Conservation (phyloP, 1,284 basidiomycete genomes). For the Malassezia obtusa region DNA sequence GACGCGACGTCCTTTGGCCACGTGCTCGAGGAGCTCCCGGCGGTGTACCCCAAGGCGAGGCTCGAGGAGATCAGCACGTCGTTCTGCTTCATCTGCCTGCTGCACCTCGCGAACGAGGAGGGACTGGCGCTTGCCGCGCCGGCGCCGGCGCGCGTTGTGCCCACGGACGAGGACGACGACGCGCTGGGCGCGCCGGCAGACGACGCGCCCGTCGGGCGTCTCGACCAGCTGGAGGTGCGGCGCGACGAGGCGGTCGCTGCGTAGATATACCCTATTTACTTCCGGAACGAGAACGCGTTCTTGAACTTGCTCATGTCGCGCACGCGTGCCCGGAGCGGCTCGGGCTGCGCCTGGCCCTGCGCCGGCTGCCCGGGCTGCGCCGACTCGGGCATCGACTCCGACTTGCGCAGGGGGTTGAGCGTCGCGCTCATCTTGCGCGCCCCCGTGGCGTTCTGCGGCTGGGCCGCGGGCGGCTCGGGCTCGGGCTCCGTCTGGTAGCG, state of each 20-base stretch:
- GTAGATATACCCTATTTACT: conserved; percentile 17
- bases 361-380: not conserved
- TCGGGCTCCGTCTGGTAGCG: conserved; percentile 5
- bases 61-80: conserved; percentile 97
- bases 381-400: not conserved
- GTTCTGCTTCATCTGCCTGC: conserved; percentile 96
- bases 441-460: not conserved
- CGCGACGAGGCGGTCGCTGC: not conserved
- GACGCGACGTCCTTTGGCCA: conserved; percentile 56
- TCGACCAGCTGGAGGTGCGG: conserved; percentile 4
- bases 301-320: not conserved
- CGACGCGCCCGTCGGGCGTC: not conserved
- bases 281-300: conserved; percentile 30
- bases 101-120: conserved; percentile 90
- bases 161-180: conserved; percentile 6
- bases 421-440: not conserved
- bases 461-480: not conserved
- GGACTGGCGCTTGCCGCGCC: conserved; percentile 54
- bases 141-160: not conserved
- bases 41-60: conserved; percentile 78
- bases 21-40: conserved; percentile 71
- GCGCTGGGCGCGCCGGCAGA: not conserved
- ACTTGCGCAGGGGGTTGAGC: not conserved
- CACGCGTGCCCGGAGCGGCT: not conserved
- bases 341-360: not conserved